A percentile compares a stretch with the other conserved stretches of the same genome.
phyloP scores from a whole-genome alignment of 805 yeast genomes.

The Komagataella pastoris region DNA sequence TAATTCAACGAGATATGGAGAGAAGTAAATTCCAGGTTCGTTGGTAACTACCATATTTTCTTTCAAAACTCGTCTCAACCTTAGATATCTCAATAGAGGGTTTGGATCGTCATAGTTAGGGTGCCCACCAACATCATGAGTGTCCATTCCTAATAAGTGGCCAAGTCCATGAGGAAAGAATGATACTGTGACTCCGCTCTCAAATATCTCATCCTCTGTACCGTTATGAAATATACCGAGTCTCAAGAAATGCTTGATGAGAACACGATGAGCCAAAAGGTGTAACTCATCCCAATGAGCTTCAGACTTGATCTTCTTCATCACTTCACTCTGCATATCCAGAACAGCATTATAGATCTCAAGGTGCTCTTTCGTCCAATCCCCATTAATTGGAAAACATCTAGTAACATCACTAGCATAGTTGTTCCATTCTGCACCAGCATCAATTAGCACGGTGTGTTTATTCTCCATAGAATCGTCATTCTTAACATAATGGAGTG shows the following conservation, averaged over 20 bases:
- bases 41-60: conserved; percentile 82
- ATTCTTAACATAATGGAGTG: conserved; percentile 80
- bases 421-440: conserved; percentile 95
- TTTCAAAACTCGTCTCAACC: conserved; percentile 63
- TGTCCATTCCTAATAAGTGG: conserved; percentile 86
- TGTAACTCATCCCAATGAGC: conserved; percentile 80
- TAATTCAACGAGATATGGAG: conserved; percentile 64
- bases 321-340: conserved; percentile 69
- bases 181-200: conserved; percentile 57
- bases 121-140: conserved; percentile 89
- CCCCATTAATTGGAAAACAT: conserved; percentile 85
- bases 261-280: conserved; percentile 60
- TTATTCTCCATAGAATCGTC: conserved; percentile 48
- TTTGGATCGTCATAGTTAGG: conserved; percentile 80
- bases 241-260: conserved; percentile 56
- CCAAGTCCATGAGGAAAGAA: conserved; percentile 97
- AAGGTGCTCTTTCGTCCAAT: conserved; percentile 80
- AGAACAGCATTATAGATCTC: conserved; percentile 68
- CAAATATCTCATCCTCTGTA: conserved; percentile 48
- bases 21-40: conserved; percentile 92
- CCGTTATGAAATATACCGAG: conserved; percentile 64
- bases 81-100: conserved; percentile 60
- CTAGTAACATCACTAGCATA: conserved; percentile 93
- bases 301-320: conserved; percentile 71
- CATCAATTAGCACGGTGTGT: conserved; percentile 72